Evolutionary conservation across 495 filamentous ascomycete genomes (phyloP), one percentile per base, ranked within the genome.

Genomic region (Penicillium tannophilum): DNA sequence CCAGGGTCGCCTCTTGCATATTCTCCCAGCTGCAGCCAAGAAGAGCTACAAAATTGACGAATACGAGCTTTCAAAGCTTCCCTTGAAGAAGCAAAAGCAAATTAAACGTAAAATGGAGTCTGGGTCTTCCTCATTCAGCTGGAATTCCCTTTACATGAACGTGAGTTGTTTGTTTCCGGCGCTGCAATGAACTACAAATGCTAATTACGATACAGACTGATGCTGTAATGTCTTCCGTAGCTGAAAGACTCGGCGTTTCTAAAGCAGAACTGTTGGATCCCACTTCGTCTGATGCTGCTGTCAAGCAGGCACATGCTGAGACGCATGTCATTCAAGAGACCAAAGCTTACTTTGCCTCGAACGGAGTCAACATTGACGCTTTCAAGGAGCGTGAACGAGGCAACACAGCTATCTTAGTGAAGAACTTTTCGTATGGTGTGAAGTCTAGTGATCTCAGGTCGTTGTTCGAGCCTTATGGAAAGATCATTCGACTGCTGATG

Each of bases 91-190:
- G 66, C 94, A 97, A 72, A 90, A 89, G 61, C 82, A 93, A 61
- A 86, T 98, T 45, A 92, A 89, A 75, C 88, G 88, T 59, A 96
- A 89, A 71, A 78, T 85, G 41, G 86, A 90, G 54, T 89, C 92
- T 26, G 82, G 90, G 14, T 86, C 86, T 7, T 86, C 82, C 8
- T 84, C 84, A 10, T 97, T 97, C 73, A 96, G 90, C 69, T 98
- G 94, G 95, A 98, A 98, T 76, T 92, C 92, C 16, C 78, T 98
- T 45, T 98, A 94, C 72, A 94, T 98, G 92, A 97, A 88, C 73
- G 91, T 95, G 76, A 76, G 81, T 76, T 55, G 26, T 53, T 17
- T 4, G 44, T 14, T 7, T 11, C 16, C 16, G 3, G 43, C n/a
- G 8, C 8, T 43, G 4, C 8, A 50, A 51, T n/a, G 16, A 7